Conservation (phyloP, 2,329 filamentous ascomycete genomes). For the Ramularia collo-cygni region DNA sequence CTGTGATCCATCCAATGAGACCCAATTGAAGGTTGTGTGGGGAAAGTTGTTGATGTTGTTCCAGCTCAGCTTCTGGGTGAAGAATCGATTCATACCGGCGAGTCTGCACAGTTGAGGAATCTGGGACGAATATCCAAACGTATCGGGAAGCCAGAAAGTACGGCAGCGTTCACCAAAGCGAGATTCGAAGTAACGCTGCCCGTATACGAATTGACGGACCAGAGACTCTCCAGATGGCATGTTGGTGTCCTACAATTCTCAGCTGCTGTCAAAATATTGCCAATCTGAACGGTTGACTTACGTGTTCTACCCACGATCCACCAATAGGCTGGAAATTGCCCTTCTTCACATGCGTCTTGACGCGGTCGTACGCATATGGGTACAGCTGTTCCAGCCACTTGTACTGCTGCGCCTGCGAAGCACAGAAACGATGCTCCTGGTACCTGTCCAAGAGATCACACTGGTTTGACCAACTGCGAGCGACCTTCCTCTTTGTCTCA, state of each 20-base stretch:
- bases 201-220: slow-evolving; percentile 89
- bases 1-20: slow-evolving; percentile 88
- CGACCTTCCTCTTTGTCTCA: slow-evolving; percentile 95
- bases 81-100: slow-evolving; percentile 92
- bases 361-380: slow-evolving; percentile 79
- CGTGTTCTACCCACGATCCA: slow-evolving; percentile 95
- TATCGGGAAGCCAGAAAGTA: slow-evolving; percentile 97
- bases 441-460: slow-evolving; percentile 93
- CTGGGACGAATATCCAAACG: slow-evolving; percentile 94
- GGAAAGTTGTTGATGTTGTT: slow-evolving; percentile 99
- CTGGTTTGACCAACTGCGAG: slow-evolving; percentile 92
- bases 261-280: too few relatives aligned
- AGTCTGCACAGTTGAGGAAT: slow-evolving; percentile 88
- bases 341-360: slow-evolving; percentile 83
- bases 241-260: slow-evolving; percentile 63
- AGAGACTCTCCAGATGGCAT: slow-evolving; percentile 93
- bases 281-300: too few relatives aligned
- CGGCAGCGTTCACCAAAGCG: slow-evolving; percentile 81
- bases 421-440: slow-evolving; percentile 85
- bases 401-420: slow-evolving; percentile 93
- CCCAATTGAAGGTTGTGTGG: slow-evolving; percentile 98
- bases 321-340: slow-evolving; percentile 92
- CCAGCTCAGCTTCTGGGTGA: slow-evolving; percentile 98
- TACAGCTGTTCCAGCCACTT: slow-evolving; percentile 94
- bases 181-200: slow-evolving; percentile 89